Base-by-base conservation (phyloP, 1,284 basidiomycete genomes). In the Cryptococcus neoformans region DNA sequence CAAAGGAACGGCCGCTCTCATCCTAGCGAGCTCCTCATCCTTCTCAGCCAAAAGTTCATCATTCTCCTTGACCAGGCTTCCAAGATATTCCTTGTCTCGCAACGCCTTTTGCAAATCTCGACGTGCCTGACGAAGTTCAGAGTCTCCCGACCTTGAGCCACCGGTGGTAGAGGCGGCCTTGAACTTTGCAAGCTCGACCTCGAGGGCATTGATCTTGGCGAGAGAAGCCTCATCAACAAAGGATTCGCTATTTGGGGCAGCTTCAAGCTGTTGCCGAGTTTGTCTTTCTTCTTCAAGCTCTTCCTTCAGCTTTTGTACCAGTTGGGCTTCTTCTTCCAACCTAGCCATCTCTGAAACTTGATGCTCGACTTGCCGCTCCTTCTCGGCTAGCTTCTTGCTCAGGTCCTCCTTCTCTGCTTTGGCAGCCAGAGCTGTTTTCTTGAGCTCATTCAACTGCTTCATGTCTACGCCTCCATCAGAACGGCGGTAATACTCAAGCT, bases 401-500 rank as follows among this genome's bases (percentile, higher is more conserved):
- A 70, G 46, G 4, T 53, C 51, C 40, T 66, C 57, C 42, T 59
- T 63, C 9, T 53, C 53, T 39, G 64, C 56, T 34, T 57, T 60
- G 50, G 65, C 66, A 11, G 37, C 52, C 44, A 56, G 48, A 6
- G 58, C 55, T n/a, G 53, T 58, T 54, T 67, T 67, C 50, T 62
- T 66, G 14, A 69, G 40, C 58, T 64, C 62, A 35, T 74, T 69
- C 14, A 66, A 9, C 41, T 68, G 67, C 28, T 54, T 62, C 11
- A 51, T 55, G 10, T 41, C 55, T 10, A 47, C 59, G 8, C 48
- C 54, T 6, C 54, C 60, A 21, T 59, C 57, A 9, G 63, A 44
- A 9, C 42, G 37, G 37, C 67, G 49, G 47, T 67, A 60, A 16
- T 62, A 69, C 7, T 75, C 68, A n/a, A 77, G 53, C 59, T 78